Evolutionary conservation across 768 basidiomycete genomes (phyloP).

Genomic region (Russula emetica): DNA sequence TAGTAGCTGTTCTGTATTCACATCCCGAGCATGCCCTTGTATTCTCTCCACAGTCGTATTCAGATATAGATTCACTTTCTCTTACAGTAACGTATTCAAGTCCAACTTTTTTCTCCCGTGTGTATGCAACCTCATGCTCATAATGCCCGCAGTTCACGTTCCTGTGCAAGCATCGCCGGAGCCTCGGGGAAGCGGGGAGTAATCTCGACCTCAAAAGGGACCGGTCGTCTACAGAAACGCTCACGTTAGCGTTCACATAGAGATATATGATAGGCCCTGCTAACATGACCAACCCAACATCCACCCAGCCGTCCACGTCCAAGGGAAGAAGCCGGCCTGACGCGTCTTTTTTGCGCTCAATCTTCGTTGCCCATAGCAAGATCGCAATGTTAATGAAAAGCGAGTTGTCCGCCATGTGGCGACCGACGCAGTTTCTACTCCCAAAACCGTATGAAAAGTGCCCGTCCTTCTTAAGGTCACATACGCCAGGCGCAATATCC

Average conservation of each 20-base stretch:
- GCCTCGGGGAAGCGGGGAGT: slow-evolving; percentile 13
- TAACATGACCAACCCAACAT: slow-evolving; percentile 5
- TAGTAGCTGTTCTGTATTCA: no score
- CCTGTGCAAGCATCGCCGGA: background rate
- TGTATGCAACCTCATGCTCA: no score
- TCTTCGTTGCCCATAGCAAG: slow-evolving; percentile 30
- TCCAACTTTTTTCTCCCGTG: no score
- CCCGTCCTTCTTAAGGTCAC: background rate
- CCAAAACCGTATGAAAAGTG: slow-evolving; percentile 33
- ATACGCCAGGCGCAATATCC: background rate
- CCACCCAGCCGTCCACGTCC: slow-evolving; percentile 4
- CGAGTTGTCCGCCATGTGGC: slow-evolving; percentile 29
- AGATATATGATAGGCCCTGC: background rate
- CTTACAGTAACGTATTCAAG: no score
- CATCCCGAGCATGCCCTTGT: no score
- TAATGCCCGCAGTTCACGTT: background rate
- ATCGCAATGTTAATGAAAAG: slow-evolving; percentile 35
- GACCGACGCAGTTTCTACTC: slow-evolving; percentile 16
- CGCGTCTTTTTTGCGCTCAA: slow-evolving; percentile 14
- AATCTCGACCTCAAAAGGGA: slow-evolving; percentile 11
- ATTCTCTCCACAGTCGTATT: no score
- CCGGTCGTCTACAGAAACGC: slow-evolving; percentile 8
- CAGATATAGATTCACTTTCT: no score
- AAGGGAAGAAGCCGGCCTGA: slow-evolving; percentile 2
- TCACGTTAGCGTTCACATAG: background rate